Percentiles rank a stretch among this genome's conserved stretches.
Conservation (phyloP, 371 early-diverging fungal genomes). For the Actinomortierella ambigua region DNA sequence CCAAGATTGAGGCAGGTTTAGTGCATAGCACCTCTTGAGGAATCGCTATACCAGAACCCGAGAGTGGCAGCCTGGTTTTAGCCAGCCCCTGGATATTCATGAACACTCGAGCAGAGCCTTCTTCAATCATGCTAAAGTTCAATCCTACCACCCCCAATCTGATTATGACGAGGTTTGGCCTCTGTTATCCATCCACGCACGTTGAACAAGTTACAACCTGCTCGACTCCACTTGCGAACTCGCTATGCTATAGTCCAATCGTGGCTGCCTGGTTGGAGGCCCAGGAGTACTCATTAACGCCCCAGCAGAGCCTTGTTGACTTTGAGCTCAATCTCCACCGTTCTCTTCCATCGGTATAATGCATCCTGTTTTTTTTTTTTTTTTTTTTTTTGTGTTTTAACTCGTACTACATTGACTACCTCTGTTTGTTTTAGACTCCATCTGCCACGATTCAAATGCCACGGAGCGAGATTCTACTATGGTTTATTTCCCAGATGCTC, state of each 20-base stretch:
- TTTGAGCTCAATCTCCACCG: constrained; percentile 17
- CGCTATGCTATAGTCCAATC: constrained; percentile 25
- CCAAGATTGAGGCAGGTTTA: constrained; percentile 9
- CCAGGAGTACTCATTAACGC: constrained; percentile 19
- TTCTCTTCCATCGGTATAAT: constrained; percentile 5
- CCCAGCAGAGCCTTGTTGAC: constrained; percentile 24
- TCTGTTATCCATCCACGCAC: constrained; percentile 21
- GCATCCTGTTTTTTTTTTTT: constrained; percentile 7
- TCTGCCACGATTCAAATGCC: no score
- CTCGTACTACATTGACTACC: no score
- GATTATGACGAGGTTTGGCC: constrained; percentile 19
- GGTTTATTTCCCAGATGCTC: no score
- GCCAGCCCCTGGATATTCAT: constrained; percentile 19
- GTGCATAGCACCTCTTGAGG: constrained; percentile 19
- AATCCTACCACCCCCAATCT: neutral
- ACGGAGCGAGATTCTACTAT: no score
- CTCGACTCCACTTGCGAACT: constrained; percentile 24
- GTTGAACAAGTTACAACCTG: constrained; percentile 19
- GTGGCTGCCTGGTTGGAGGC: constrained; percentile 22
- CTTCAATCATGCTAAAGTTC: constrained; percentile 3
- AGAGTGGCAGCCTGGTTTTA: constrained; percentile 16
- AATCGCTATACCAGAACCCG: constrained; percentile 22
- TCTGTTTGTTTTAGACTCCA: no score
- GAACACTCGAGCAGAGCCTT: constrained; percentile 4
- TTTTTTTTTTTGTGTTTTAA: neutral